Conservation (phyloP, 495 filamentous ascomycete genomes). For the Lophiotrema nucula region DNA sequence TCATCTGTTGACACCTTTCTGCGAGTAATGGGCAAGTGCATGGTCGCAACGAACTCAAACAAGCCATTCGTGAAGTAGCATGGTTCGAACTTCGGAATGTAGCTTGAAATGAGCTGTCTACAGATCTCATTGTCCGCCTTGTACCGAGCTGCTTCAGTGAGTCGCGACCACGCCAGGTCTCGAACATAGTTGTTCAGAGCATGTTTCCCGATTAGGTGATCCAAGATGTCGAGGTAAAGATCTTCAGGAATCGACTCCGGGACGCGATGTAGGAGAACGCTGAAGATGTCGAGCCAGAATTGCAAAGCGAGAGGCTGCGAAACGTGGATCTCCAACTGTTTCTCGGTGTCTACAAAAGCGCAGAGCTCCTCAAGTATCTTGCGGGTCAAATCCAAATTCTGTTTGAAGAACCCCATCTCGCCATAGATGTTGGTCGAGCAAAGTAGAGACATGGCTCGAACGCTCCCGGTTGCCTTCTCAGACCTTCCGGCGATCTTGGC, state of each 20-base stretch:
- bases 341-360: constrained; percentile 24
- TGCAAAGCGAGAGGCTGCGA: constrained; percentile 11
- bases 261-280: constrained; percentile 3
- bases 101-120: constrained; percentile 61
- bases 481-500: constrained; percentile 24
- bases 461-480: constrained; percentile 27
- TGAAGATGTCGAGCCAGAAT: constrained; percentile 26
- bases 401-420: constrained; percentile 18
- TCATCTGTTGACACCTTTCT: neutral
- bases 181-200: constrained; percentile 57
- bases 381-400: constrained; percentile 15
- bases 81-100: constrained; percentile 63
- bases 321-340: neutral
- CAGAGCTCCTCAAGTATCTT: constrained; percentile 37
- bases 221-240: constrained; percentile 27
- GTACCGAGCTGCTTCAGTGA: constrained; percentile 9
- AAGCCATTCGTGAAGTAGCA: constrained; percentile 64
- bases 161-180: constrained; percentile 57
- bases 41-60: constrained; percentile 64
- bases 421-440: neutral
- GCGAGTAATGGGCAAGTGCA: constrained; percentile 33
- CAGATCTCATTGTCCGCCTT: constrained; percentile 50
- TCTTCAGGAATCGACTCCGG: constrained; percentile 20
- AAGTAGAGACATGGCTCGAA: constrained; percentile 24
- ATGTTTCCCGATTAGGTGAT: constrained; percentile 34